Conservation (phyloP, 2,329 filamentous ascomycete genomes). For the Teratosphaeria gauchensis region DNA sequence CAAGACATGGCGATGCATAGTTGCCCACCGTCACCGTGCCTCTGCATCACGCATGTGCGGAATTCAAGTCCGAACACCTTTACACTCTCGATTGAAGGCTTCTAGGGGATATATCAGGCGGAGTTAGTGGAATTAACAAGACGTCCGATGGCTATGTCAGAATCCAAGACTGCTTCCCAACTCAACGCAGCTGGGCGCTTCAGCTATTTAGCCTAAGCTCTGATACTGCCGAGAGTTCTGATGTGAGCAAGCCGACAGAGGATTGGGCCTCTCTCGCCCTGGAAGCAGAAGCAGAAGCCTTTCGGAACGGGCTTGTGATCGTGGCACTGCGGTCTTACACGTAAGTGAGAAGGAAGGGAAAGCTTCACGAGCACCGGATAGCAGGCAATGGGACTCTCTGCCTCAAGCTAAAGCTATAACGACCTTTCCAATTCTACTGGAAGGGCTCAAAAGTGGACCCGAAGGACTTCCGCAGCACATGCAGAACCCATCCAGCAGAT, state of each 20-base stretch:
- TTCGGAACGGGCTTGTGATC: slow-evolving; percentile 35
- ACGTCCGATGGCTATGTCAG: slow-evolving; percentile 44
- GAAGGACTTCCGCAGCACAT: slow-evolving; percentile 21
- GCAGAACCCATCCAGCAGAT: neutral
- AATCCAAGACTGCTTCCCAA: slow-evolving; percentile 46
- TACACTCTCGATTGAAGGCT: slow-evolving; percentile 36
- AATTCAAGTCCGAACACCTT: slow-evolving; percentile 46
- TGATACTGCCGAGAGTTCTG: slow-evolving; percentile 24
- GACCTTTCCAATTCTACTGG: slow-evolving; percentile 39
- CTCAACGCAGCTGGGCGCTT: slow-evolving; percentile 39
- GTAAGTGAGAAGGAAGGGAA: neutral
- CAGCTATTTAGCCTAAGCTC: slow-evolving; percentile 33
- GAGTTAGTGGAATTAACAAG: slow-evolving; percentile 44
- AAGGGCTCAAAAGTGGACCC: neutral
- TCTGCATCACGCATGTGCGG: slow-evolving; percentile 38
- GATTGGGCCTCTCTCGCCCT: slow-evolving; percentile 39
- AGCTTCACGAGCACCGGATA: neutral
- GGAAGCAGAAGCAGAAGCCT: slow-evolving; percentile 37
- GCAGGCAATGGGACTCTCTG: slow-evolving; percentile 40
- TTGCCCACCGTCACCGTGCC: slow-evolving; percentile 35
- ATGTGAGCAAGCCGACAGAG: slow-evolving; percentile 30
- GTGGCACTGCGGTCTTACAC: slow-evolving; percentile 41
- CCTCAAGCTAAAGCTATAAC: slow-evolving; percentile 38
- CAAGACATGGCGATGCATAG: neutral
- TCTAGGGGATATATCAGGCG: slow-evolving; percentile 28